Percentiles rank a stretch among this genome's conserved stretches.
Conservation (phyloP, 108 stramenopile genomes). For the Nitzschia putrida region DNA sequence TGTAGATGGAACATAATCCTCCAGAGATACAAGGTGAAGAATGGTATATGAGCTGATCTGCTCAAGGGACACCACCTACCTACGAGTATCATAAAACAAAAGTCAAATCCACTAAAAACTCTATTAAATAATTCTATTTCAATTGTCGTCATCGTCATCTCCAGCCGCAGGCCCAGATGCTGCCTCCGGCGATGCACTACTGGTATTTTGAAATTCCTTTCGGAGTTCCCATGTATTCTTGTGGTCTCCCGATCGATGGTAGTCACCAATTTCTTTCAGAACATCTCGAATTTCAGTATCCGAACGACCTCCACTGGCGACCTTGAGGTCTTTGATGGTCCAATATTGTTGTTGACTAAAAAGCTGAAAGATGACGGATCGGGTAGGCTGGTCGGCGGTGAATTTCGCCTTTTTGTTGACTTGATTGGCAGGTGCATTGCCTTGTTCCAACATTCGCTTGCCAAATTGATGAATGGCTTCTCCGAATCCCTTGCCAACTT, state of each 20-base stretch:
- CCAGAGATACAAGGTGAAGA: no score
- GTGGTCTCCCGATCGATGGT: conserved; percentile 79
- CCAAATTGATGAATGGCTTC: conserved; percentile 77
- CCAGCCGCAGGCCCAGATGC: background rate
- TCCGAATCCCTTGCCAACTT: conserved; percentile 64
- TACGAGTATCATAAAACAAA: no score
- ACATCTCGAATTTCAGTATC: conserved; percentile 78
- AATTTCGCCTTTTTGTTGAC: conserved; percentile 50
- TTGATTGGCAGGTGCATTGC: background rate
- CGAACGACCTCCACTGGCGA: conserved; percentile 51
- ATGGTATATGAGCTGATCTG: no score
- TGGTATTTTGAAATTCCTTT: conserved; percentile 50
- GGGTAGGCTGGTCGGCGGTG: conserved; percentile 51
- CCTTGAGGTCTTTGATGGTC: conserved; percentile 74
- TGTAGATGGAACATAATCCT: no score
- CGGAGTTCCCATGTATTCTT: conserved; percentile 67
- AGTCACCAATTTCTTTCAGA: conserved; percentile 73
- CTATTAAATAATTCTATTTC: no score
- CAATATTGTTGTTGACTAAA: conserved; percentile 74
- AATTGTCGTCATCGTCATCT: background rate
- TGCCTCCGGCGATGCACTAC: background rate
- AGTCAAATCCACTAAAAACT: no score
- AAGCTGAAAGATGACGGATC: conserved; percentile 73
- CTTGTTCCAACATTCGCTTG: conserved; percentile 58
- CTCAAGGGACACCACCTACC: no score